Evolutionary conservation across 2,329 filamentous ascomycete genomes (phyloP), one percentile per base, ranked within the genome.

Genomic region (Ascochyta clinopodiicola): DNA sequence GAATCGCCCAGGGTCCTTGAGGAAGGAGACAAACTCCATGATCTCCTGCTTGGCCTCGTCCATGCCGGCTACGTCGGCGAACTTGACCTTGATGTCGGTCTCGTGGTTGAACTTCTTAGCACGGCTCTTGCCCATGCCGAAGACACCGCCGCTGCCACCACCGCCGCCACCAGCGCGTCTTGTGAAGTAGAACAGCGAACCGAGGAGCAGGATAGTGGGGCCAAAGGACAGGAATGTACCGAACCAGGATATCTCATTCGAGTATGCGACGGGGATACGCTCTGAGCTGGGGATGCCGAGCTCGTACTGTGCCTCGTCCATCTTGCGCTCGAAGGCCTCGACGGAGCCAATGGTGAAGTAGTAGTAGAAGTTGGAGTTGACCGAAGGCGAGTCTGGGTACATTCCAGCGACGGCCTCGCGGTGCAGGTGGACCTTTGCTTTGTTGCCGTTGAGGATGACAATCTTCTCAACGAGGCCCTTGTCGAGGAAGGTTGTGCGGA

Each of bases 31-130:
- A 69, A 99, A 99, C 77, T 99, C 95, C 92, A 98, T 97, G 66
- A 99, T 99, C 78, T 99, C 95, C 52, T 88, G 82, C 83, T 99
- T 99, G 53, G 95, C 95, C 79, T 99, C 95, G 74, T 99, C 95
- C 88, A 98, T 94, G 64, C 95, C 95, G 37, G 95, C 95, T 38
- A 99, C 95, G 74, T 99, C 95, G 42, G 91, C 82, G 75, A 99
- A 99, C 78, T 97, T 98, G 76, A 96, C 93, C 79, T 96, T 96
- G 80, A 99, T 86, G 53, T 95, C 91, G 10, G 91, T 91, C 81
- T 99, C 95, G 66, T 97, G 93, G 76, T 97, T 99, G 82, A 98
- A 99, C 70, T 91, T 90, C 82, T 96, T 98, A 24, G 95, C 95
- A 69, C 91, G 88, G 78, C 92, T 97, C 83, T 95, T 94, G 66